These are phyloP conservation scores for Dactylellina parvicollis DNA, from an alignment of 2,329 filamentous ascomycete species.

Conservation along the genomic window DNA sequence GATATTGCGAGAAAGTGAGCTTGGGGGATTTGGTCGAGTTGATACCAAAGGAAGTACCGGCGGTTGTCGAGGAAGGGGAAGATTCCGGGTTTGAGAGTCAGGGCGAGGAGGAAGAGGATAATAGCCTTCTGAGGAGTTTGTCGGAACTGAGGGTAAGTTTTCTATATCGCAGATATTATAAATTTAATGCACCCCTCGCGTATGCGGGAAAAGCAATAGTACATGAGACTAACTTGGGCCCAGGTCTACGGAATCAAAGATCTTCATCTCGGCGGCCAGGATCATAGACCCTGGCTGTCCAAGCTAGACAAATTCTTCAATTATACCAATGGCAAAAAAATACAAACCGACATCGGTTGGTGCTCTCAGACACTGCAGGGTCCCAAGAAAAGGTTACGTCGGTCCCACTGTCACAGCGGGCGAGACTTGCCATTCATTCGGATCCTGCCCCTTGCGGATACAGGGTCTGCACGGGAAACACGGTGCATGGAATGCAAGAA, in stretches of 20 bases:
- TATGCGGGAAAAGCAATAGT: neutral
- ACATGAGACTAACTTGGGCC: neutral
- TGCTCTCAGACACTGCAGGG: slow-evolving; percentile 49
- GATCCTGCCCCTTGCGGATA: slow-evolving; percentile 45
- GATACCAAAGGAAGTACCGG: slow-evolving; percentile 13
- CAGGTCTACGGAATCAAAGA: slow-evolving; percentile 47
- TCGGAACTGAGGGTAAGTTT: slow-evolving; percentile 35
- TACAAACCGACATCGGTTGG: slow-evolving; percentile 45
- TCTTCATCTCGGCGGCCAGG: slow-evolving; percentile 21
- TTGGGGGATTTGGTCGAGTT: slow-evolving; percentile 30
- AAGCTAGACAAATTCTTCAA: slow-evolving; percentile 49
- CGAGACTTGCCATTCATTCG: slow-evolving; percentile 42
- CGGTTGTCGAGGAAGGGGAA: slow-evolving; percentile 12
- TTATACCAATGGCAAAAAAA: slow-evolving; percentile 34
- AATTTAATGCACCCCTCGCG: neutral
- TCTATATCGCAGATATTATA: neutral
- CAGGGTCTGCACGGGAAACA: slow-evolving; percentile 31
- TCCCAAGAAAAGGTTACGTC: slow-evolving; percentile 38
- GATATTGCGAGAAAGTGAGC: slow-evolving; percentile 29
- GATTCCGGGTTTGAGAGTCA: slow-evolving; percentile 51
- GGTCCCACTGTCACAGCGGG: slow-evolving; percentile 32
- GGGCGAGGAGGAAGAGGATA: slow-evolving; percentile 42
- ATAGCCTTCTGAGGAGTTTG: slow-evolving; percentile 18
- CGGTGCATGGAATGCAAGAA: slow-evolving; percentile 35
- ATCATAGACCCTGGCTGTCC: slow-evolving; percentile 22